Percentiles rank a stretch among this genome's conserved stretches.
phyloP scores from a whole-genome alignment of 495 filamentous ascomycete genomes.

The Podospora anserina region DNA sequence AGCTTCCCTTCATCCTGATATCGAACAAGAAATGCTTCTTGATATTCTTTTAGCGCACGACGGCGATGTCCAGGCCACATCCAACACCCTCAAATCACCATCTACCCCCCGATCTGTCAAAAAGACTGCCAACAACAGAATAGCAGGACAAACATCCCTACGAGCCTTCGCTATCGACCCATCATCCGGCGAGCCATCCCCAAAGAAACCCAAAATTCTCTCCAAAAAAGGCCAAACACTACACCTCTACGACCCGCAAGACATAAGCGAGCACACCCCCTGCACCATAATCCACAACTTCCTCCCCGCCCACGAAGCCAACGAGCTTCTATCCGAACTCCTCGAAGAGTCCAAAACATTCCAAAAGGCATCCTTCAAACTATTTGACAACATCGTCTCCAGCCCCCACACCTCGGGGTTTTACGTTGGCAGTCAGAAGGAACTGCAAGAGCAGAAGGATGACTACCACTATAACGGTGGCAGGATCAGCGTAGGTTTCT shows the following conservation, averaged over 20 bases:
- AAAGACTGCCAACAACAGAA: constrained; percentile 14
- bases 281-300: constrained; percentile 93
- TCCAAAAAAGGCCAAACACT: constrained; percentile 78
- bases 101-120: constrained; percentile 29
- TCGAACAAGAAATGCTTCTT: constrained; percentile 63
- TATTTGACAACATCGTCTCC: constrained; percentile 81
- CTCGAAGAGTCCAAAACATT: constrained; percentile 75
- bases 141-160: constrained; percentile 59
- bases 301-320: constrained; percentile 65
- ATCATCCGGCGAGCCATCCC: constrained; percentile 18
- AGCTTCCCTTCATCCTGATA: constrained; percentile 65
- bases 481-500: constrained; percentile 50
- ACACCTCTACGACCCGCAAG: constrained; percentile 73
- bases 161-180: constrained; percentile 46
- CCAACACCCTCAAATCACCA: constrained; percentile 45
- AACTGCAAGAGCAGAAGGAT: constrained; percentile 60
- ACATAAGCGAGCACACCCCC: constrained; percentile 76
- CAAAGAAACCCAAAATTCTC: constrained; percentile 47
- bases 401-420: constrained; percentile 78
- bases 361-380: constrained; percentile 66
- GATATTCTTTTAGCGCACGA: constrained; percentile 74
- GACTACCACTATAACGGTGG: constrained; percentile 85
- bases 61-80: constrained; percentile 68
- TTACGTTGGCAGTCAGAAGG: constrained; percentile 68
- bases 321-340: constrained; percentile 69